Percentiles rank a stretch among this genome's conserved stretches.
Evolutionary conservation across 345 rosid genomes (phyloP).

Genomic region (Pistacia vera): DNA sequence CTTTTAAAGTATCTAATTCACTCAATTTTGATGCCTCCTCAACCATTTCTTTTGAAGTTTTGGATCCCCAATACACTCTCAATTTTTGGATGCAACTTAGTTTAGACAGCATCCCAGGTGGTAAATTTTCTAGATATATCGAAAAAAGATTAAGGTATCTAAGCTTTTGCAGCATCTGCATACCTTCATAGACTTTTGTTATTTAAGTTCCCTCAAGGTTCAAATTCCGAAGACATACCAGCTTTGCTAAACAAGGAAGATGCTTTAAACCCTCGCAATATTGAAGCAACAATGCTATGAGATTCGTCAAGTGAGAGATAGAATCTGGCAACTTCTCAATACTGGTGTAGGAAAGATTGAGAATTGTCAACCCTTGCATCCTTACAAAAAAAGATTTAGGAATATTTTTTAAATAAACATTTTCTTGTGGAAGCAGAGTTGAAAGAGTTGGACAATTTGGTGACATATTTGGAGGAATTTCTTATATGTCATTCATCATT

Average conservation of each 20-base stretch:
- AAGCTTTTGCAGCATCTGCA: slow-evolving; percentile 11
- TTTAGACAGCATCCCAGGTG: slow-evolving; percentile 16
- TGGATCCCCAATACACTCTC: background rate
- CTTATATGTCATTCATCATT: background rate
- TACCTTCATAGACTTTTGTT: background rate
- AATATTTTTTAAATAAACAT: too few relatives aligned
- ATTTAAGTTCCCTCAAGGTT: background rate
- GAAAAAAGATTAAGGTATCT: slow-evolving; percentile 17
- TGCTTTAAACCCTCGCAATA: background rate
- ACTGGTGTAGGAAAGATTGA: too few relatives aligned
- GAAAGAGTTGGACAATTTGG: slow-evolving; percentile 3
- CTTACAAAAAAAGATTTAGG: too few relatives aligned
- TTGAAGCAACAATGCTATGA: too few relatives aligned
- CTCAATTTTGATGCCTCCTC: slow-evolving; percentile 16
- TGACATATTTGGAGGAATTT: background rate
- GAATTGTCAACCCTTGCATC: too few relatives aligned
- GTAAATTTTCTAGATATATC: background rate
- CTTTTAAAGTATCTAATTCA: background rate
- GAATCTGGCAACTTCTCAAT: too few relatives aligned
- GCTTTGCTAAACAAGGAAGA: slow-evolving; percentile 10
- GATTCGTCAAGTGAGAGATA: too few relatives aligned
- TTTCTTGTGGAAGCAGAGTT: too few relatives aligned
- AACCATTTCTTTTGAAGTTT: background rate
- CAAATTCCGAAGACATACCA: background rate
- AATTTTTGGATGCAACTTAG: background rate